Base-by-base conservation (phyloP, 1,284 basidiomycete species). In the Apiotrichum gracile region DNA sequence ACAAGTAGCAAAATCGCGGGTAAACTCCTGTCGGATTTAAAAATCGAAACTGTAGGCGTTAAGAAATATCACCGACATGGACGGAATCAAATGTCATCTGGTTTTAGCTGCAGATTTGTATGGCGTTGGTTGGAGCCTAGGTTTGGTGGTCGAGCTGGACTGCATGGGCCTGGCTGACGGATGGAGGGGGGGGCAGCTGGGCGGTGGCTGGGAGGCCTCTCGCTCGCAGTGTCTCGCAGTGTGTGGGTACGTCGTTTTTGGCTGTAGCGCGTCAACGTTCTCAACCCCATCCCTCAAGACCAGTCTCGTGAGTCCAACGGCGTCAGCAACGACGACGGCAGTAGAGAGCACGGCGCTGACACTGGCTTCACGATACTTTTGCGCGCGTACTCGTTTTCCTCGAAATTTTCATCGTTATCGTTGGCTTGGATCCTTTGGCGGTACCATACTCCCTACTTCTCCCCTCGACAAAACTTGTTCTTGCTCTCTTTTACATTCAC, bases 261-360 rank as follows among this genome's bases (percentile, higher is more conserved):
- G 39, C 39, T 31, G 29, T 25, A 27, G 43, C 27, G 29, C 29
- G 33, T 25, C 29, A 45, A 21, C 43, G 43, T 45, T 34, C 43
- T 29, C 37, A 38, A 21, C 37, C 31, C 45, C 49, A 54, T 37
- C 52, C 52, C 47, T 53, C 55, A 57, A 57, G 47, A 51, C 51
- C 55, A 57, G 55, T 51, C 52, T 47, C 47, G 55, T 57, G 48
- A 57, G 55, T 27, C 35, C 43, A 37, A 26, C 44, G n/a, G 22
- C 47, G 24, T 13, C 47, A 27, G 29, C 47, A 33, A 22, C 48
- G 39, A 39, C 45, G n/a, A 38, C 45, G 39, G 39, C 49, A n/a
- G 26, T 25, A n/a, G 27, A 29, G 29, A 17, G 29, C n/a, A 21
- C n/a, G 21, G 50, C 49, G 53, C 47, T 58, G 52, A 55, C 55